phyloP scores from a whole-genome alignment of 495 filamentous ascomycete species.

The Extremus antarcticus region DNA sequence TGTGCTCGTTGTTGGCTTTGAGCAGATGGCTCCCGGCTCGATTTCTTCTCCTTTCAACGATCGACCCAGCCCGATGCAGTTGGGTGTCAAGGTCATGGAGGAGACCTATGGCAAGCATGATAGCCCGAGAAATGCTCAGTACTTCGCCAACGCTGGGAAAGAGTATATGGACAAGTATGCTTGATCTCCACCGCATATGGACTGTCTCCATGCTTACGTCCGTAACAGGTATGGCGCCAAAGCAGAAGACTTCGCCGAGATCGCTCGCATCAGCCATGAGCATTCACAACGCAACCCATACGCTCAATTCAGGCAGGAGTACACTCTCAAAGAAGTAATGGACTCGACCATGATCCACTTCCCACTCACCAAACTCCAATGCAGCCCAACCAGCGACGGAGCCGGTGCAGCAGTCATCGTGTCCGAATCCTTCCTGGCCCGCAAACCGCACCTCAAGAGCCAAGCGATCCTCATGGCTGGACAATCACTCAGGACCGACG shows the following conservation, averaged over 20 bases:
- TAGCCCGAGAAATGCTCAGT: constrained; percentile 75
- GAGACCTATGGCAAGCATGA: constrained; percentile 68
- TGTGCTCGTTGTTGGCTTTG: constrained; percentile 87
- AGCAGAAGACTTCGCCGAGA: constrained; percentile 85
- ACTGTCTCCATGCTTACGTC: not conserved
- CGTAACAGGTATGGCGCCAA: constrained; percentile 53
- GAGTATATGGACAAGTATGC: constrained; percentile 91
- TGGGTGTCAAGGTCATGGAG: constrained; percentile 65
- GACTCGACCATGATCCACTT: constrained; percentile 67
- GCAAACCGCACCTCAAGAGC: constrained; percentile 67
- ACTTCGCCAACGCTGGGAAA: constrained; percentile 89
- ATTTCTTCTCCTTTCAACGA: constrained; percentile 72
- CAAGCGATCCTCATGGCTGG: constrained; percentile 84
- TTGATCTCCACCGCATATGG: not conserved
- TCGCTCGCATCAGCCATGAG: constrained; percentile 82
- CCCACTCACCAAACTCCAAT: constrained; percentile 68
- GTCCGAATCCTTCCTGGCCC: constrained; percentile 76
- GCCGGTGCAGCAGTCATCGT: constrained; percentile 83
- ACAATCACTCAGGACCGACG: constrained; percentile 76
- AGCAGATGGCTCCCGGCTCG: constrained; percentile 91
- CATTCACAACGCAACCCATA: constrained; percentile 91
- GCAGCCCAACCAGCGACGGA: constrained; percentile 90
- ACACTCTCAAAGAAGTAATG: constrained; percentile 76
- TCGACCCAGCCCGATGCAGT: constrained; percentile 61
- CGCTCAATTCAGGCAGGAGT: constrained; percentile 88